phyloP scores from a whole-genome alignment of 495 filamentous ascomycete genomes.

The Bombardia bombarda region DNA sequence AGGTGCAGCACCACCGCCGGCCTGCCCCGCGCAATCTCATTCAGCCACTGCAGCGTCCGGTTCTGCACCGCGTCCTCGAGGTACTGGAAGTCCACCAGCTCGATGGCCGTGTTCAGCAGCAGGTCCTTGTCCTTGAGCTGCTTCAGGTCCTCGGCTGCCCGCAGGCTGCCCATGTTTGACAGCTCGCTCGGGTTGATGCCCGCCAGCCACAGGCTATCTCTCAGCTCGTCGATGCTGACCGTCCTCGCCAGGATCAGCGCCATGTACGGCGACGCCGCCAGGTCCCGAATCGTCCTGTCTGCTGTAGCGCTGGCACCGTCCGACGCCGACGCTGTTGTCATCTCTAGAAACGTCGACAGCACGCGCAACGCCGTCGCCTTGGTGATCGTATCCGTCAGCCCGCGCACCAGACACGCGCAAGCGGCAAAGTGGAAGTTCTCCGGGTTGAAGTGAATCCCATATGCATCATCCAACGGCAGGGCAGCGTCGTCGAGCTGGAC shows the following conservation, averaged over 20 bases:
- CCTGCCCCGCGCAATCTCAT: constrained; percentile 35
- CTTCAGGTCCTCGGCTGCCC: constrained; percentile 33
- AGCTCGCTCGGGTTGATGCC: constrained; percentile 34
- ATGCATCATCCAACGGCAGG: constrained; percentile 49
- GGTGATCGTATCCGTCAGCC: constrained; percentile 51
- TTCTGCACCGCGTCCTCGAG: constrained; percentile 47
- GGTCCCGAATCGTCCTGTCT: constrained; percentile 15
- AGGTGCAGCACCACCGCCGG: constrained; percentile 43
- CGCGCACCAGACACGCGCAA: constrained; percentile 51
- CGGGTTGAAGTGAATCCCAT: constrained; percentile 52
- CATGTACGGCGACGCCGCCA: constrained; percentile 42
- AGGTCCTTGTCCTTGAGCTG: constrained; percentile 46
- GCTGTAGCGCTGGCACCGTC: not conserved
- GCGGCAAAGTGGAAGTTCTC: constrained; percentile 59
- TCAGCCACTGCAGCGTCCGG: constrained; percentile 44
- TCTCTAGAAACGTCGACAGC: constrained; percentile 51
- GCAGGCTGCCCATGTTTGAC: constrained; percentile 12
- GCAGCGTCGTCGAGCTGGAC: constrained; percentile 49
- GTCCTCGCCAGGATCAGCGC: constrained; percentile 41
- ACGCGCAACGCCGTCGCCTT: constrained; percentile 47
- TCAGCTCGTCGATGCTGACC: constrained; percentile 37
- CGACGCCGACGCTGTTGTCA: constrained; percentile 29
- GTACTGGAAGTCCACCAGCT: constrained; percentile 49
- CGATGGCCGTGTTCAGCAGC: constrained; percentile 46
- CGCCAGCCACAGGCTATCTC: constrained; percentile 44